Evolutionary conservation across 1,284 basidiomycete genomes (phyloP).

Genomic region (Irpex sp.): DNA sequence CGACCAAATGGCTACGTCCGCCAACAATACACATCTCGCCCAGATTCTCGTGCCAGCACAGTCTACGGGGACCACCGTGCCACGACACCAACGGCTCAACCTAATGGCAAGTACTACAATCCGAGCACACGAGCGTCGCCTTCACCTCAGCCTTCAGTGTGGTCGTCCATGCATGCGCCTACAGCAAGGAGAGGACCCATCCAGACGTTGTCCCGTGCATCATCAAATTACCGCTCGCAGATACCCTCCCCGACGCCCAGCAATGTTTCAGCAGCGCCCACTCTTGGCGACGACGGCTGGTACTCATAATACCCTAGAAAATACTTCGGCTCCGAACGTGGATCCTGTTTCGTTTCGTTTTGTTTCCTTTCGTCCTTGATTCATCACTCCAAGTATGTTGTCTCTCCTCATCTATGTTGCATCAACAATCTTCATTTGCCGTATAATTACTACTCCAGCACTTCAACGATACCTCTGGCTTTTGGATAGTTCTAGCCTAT

Average conservation of each 20-base stretch:
- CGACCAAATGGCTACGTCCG: constrained; percentile 30
- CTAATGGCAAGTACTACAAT: constrained; percentile 21
- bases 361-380: background rate
- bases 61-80: constrained; percentile 41
- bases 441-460: constrained; percentile 6
- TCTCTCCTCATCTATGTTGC: constrained; percentile 10
- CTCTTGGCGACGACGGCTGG: constrained; percentile 73
- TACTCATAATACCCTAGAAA: constrained; percentile 42
- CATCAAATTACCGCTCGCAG: constrained; percentile 26
- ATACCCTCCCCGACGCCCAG: constrained; percentile 72
- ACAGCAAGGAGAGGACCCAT: constrained; percentile 19
- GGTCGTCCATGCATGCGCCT: constrained; percentile 76
- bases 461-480: background rate
- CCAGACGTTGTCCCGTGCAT: constrained; percentile 32
- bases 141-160: constrained; percentile 54
- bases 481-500: background rate
- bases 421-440: constrained; percentile 4
- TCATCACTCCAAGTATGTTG: constrained; percentile 3
- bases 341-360: constrained; percentile 1
- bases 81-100: constrained; percentile 34
- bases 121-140: constrained; percentile 37
- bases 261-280: constrained; percentile 65
- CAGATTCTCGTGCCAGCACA: constrained; percentile 69
- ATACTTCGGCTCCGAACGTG: background rate
- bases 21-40: constrained; percentile 45